Conservation (phyloP, 805 yeast species). For the Priceomyces carsonii region DNA sequence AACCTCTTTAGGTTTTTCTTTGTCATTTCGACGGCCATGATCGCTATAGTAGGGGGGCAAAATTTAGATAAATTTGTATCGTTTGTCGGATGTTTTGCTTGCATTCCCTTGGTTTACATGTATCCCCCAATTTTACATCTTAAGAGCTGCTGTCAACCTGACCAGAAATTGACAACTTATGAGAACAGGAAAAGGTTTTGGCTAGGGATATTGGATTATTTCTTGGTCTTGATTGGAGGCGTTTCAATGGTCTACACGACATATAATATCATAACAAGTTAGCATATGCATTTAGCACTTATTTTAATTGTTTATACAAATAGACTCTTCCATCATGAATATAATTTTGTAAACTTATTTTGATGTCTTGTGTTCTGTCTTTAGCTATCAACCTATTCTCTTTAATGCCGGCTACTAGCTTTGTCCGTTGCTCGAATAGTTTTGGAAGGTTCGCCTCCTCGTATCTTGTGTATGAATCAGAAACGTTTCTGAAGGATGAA, state of each 20-base stretch:
- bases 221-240: conserved; percentile 56
- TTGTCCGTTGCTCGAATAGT: conserved; percentile 19
- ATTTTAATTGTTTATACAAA: conserved; percentile 12
- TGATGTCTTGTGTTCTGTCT: conserved; percentile 11
- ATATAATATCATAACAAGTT: conserved; percentile 19
- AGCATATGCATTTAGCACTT: background rate
- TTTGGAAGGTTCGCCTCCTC: conserved; percentile 35
- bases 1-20: conserved; percentile 56
- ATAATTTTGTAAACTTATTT: conserved; percentile 15
- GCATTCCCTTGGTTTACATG: conserved; percentile 83
- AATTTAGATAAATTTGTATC: conserved; percentile 75
- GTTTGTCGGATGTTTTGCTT: conserved; percentile 81
- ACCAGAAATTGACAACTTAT: conserved; percentile 11
- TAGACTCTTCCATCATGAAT: conserved; percentile 30
- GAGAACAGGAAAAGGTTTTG: conserved; percentile 32
- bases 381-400: conserved; percentile 11
- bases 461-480: conserved; percentile 19
- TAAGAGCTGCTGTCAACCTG: conserved; percentile 44
- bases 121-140: conserved; percentile 80
- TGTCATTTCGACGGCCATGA: conserved; percentile 53
- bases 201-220: conserved; percentile 47
- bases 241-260: conserved; percentile 69
- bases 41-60: conserved; percentile 68
- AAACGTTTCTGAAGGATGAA: conserved; percentile 38
- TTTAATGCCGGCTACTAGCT: background rate